These are phyloP conservation scores for Pharnaceum exiguum DNA, from an alignment of 148 eudicot species.

Conservation along the genomic window DNA sequence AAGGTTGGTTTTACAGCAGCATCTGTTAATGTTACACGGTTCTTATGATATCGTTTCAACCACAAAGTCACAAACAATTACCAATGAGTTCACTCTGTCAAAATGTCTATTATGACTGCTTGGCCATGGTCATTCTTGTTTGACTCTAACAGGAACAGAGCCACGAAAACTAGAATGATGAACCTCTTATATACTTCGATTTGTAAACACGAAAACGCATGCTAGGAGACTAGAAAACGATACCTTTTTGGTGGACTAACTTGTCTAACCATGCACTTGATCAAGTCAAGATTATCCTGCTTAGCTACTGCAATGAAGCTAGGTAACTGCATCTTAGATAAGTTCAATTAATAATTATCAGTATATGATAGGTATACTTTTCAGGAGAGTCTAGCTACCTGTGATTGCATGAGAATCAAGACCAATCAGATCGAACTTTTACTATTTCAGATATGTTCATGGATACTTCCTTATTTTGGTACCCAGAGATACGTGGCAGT, in stretches of 20 bases:
- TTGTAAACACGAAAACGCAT: neutral
- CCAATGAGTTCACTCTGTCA: too few species aligned
- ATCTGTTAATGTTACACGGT: too few species aligned
- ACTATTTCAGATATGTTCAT: neutral
- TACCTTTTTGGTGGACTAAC: neutral
- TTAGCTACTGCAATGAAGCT: too few species aligned
- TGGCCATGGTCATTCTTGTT: too few species aligned
- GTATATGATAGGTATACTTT: neutral
- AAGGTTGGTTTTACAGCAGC: too few species aligned
- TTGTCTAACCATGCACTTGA: neutral
- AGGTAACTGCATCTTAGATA: neutral
- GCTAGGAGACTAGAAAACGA: neutral
- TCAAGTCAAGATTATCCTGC: slow-evolving; percentile 3
- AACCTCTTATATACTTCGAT: neutral
- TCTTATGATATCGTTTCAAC: too few species aligned
- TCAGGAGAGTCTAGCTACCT: neutral
- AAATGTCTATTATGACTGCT: too few species aligned
- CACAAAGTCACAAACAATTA: too few species aligned
- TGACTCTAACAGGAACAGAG: too few species aligned
- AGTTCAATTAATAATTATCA: neutral
- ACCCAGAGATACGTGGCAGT: neutral
- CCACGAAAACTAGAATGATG: neutral
- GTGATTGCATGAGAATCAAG: slow-evolving; percentile 27
- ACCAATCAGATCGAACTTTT: slow-evolving; percentile 23
- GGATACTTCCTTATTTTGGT: neutral